Evolutionary conservation across 768 basidiomycete species (phyloP).

Genomic region (Tephrocybe sp.): DNA sequence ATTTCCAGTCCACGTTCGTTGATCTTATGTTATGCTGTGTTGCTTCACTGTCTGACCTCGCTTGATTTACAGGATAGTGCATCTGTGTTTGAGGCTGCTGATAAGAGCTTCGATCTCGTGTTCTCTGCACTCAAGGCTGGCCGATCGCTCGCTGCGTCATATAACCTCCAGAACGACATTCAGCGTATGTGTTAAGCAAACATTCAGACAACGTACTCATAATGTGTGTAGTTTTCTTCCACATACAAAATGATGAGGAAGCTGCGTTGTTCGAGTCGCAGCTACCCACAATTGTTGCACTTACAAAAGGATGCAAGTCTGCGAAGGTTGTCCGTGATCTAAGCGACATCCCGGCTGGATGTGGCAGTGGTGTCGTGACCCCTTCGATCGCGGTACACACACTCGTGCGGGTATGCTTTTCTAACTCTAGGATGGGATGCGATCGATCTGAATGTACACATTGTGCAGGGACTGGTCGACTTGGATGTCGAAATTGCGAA

Average conservation of each 20-base stretch:
- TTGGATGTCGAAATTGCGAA: slow-evolving; percentile 86
- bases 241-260: slow-evolving; percentile 63
- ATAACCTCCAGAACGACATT: slow-evolving; percentile 84
- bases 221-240: slow-evolving; percentile 66
- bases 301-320: slow-evolving; percentile 88
- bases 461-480: slow-evolving; percentile 80
- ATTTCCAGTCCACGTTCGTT: slow-evolving; percentile 78
- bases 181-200: slow-evolving; percentile 54
- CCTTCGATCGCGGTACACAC: slow-evolving; percentile 76
- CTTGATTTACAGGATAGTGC: slow-evolving; percentile 50
- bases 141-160: slow-evolving; percentile 85
- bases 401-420: slow-evolving; percentile 71
- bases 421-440: background rate
- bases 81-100: slow-evolving; percentile 70
- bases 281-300: slow-evolving; percentile 67
- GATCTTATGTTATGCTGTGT: background rate
- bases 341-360: slow-evolving; percentile 81
- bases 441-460: background rate
- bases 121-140: slow-evolving; percentile 77
- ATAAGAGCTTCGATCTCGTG: slow-evolving; percentile 83
- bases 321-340: slow-evolving; percentile 64
- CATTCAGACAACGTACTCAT: slow-evolving; percentile 3
- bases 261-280: slow-evolving; percentile 72
- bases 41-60: background rate
- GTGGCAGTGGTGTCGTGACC: slow-evolving; percentile 80